Conservation (phyloP, 768 basidiomycete genomes). For the Holtermanniella nyarrowii region DNA sequence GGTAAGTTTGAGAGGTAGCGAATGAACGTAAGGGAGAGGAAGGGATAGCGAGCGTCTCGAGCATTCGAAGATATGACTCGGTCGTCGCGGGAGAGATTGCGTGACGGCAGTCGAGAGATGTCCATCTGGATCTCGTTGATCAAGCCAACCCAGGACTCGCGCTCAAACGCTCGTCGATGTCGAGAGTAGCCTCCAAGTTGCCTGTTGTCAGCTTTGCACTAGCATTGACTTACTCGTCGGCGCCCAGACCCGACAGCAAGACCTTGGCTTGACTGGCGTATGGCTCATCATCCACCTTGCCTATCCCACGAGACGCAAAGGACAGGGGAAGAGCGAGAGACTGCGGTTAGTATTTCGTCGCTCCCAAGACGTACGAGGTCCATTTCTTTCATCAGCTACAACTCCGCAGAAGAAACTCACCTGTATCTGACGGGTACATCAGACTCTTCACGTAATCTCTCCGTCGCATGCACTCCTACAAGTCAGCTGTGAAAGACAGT, state of each 20-base stretch:
- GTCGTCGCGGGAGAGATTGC: slow-evolving; percentile 92
- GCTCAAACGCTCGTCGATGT: slow-evolving; percentile 64
- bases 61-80: slow-evolving; percentile 82
- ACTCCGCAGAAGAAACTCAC: slow-evolving; percentile 3
- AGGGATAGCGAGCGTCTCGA: slow-evolving; percentile 86
- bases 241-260: slow-evolving; percentile 79
- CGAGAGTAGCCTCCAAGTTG: slow-evolving; percentile 86
- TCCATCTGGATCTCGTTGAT: slow-evolving; percentile 83
- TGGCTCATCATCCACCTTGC: slow-evolving; percentile 47
- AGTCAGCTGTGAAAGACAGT: background rate
- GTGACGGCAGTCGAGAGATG: slow-evolving; percentile 69
- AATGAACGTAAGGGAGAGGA: slow-evolving; percentile 69
- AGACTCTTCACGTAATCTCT: slow-evolving; percentile 55
- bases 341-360: slow-evolving; percentile 42
- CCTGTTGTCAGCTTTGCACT: slow-evolving; percentile 9
- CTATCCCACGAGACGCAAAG: slow-evolving; percentile 77
- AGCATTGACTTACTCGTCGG: slow-evolving; percentile 56
- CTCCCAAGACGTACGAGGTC: slow-evolving; percentile 56
- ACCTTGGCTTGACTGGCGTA: slow-evolving; percentile 73
- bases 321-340: slow-evolving; percentile 85
- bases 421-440: slow-evolving; percentile 39
- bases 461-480: slow-evolving; percentile 57
- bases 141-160: slow-evolving; percentile 62
- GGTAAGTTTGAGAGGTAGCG: slow-evolving; percentile 67
- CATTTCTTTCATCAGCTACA: slow-evolving; percentile 26